Evolutionary conservation across 805 yeast species (phyloP), one percentile per base, ranked within the genome.

Genomic region (Kazachstania bromeliacearum): DNA sequence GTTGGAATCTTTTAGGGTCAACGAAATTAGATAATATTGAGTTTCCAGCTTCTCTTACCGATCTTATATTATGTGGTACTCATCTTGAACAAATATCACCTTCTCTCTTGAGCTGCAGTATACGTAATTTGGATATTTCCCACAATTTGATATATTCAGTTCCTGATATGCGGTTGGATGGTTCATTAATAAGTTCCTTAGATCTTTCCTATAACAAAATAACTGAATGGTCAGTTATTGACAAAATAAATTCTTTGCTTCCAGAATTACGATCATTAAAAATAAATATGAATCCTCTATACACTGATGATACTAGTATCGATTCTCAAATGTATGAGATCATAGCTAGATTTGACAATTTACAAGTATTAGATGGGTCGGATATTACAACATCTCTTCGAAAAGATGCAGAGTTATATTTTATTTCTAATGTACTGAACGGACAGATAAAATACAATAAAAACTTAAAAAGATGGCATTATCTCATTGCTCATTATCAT

Each of bases 371-470:
- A 10, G 77, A 87, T 48, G 94, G 95, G 1, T 66, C 76, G 0
- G 34, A 25, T 0, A 58, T 84, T 7, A 50, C 61, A 3, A 37
- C 31, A 0, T 65, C 57, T 2, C 81, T 77, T 33, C 63, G 85
- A 13, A 44, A 40, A 5, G 81, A 78, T 44, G 79, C 83, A 1
- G 95, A 85, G 52, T 51, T 82, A 4, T 84, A 71, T 50, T 76
- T 81, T 41, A 60, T 81, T 20, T 65, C 76, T 4, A 66, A 66
- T 41, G 72, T 81, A 0, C 30, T 37, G 7, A 36, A 40, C 1
- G 49, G 51, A 1, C 51, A 56, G 5, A 45, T 62, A 34, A 28
- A 28, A 1, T 63, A 57, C 28, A 45, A 57, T 15, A 31, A 28
- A 12, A 28, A 13, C 4, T 35, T 34, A 14, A 24, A 23, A 14